Evolutionary conservation across 2,329 filamentous ascomycete genomes (phyloP).

Genomic region (Blumeriella jaapii): DNA sequence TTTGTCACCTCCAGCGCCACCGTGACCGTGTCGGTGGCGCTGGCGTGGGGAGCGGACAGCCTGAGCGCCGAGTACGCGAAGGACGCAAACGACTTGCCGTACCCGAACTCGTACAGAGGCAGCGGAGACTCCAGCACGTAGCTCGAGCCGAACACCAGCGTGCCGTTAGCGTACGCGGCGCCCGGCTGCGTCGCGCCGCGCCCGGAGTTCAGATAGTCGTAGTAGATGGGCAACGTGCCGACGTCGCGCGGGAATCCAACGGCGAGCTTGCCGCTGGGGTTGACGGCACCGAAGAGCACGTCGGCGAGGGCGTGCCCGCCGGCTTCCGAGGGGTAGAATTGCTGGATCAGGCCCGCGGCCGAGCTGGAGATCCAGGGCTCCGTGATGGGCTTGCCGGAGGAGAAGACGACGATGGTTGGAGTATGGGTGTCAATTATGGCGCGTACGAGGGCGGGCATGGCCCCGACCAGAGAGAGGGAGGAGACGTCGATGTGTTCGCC

Average conservation of each 20-base stretch:
- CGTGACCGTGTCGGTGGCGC: slow-evolving; percentile 36
- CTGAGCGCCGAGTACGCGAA: slow-evolving; percentile 42
- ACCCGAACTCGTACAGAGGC: slow-evolving; percentile 79
- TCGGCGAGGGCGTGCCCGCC: slow-evolving; percentile 72
- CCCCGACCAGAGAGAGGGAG: slow-evolving; percentile 54
- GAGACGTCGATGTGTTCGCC: slow-evolving; percentile 62
- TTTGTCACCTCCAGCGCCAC: slow-evolving; percentile 47
- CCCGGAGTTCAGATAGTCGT: slow-evolving; percentile 60
- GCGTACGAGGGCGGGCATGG: slow-evolving; percentile 53
- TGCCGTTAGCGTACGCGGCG: slow-evolving; percentile 64
- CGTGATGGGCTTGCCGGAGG: slow-evolving; percentile 66
- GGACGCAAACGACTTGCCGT: slow-evolving; percentile 59
- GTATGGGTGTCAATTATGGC: slow-evolving; percentile 57
- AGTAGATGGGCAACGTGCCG: slow-evolving; percentile 57
- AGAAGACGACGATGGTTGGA: slow-evolving; percentile 73
- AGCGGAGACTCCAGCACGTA: slow-evolving; percentile 68
- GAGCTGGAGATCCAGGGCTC: slow-evolving; percentile 59
- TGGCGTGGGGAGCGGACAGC: slow-evolving; percentile 33
- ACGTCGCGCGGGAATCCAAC: slow-evolving; percentile 58
- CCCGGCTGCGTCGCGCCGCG: slow-evolving; percentile 65
- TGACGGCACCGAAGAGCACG: slow-evolving; percentile 66
- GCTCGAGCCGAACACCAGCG: slow-evolving; percentile 74
- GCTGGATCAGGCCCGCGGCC: slow-evolving; percentile 56
- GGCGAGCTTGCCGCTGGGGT: slow-evolving; percentile 58
- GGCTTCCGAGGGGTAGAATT: slow-evolving; percentile 70